These are phyloP conservation scores for Colletotrichum eremochloae DNA, from an alignment of 2,329 filamentous ascomycete genomes.

Conservation along the genomic window DNA sequence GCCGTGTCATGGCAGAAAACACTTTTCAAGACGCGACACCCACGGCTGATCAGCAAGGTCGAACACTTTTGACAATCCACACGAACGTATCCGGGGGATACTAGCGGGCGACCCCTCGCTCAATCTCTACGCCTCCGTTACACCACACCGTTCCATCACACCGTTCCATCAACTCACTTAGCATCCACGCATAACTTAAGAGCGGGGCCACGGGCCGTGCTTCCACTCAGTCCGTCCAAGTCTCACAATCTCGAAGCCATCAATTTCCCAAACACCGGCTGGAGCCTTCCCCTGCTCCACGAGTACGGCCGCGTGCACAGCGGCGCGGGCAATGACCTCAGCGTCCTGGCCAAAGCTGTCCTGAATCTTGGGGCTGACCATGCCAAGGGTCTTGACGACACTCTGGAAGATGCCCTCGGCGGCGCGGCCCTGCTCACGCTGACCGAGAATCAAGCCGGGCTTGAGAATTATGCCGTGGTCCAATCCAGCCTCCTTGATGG, in stretches of 20 bases:
- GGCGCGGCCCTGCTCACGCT: conserved; percentile 71
- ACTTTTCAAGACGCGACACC: conserved; percentile 3
- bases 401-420: conserved; percentile 69
- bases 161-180: conserved; percentile 6
- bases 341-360: conserved; percentile 81
- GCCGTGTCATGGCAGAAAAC: conserved; percentile 4
- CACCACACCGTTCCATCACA: conserved; percentile 9
- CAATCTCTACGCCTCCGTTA: background rate
- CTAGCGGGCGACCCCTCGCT: background rate
- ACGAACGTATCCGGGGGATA: conserved; percentile 16
- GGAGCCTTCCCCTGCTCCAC: conserved; percentile 71
- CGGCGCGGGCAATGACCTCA: conserved; percentile 77
- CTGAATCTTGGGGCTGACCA: conserved; percentile 66
- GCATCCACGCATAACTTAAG: conserved; percentile 3
- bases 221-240: conserved; percentile 73
- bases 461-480: conserved; percentile 80
- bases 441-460: conserved; percentile 82
- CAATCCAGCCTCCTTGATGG: conserved; percentile 78
- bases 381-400: conserved; percentile 68
- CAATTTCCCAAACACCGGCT: conserved; percentile 72
- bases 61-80: background rate
- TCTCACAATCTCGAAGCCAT: conserved; percentile 72
- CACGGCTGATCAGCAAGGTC: background rate
- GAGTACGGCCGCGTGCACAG: conserved; percentile 70
- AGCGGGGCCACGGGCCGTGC: conserved; percentile 46